Percentiles rank a stretch among this genome's conserved stretches.
These are phyloP conservation scores for Abrus pulchellus DNA, from an alignment of 306 rosid genomes.

Conservation along the genomic window DNA sequence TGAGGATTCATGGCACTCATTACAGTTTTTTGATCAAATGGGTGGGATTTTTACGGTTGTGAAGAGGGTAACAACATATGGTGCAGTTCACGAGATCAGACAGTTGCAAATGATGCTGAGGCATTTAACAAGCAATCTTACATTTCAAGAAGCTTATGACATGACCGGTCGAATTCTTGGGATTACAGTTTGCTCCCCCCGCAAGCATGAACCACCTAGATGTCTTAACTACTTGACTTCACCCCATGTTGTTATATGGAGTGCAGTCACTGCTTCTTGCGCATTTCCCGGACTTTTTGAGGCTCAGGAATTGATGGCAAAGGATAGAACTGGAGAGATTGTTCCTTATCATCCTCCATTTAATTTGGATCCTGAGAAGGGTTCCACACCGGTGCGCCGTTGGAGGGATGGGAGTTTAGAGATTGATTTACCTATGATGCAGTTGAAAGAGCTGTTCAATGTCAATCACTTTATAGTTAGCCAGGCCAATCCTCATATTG, in stretches of 20 bases:
- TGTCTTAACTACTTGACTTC: slow-evolving; percentile 98
- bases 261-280: slow-evolving; percentile 98
- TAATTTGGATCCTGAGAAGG: slow-evolving; percentile 89
- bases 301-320: slow-evolving; percentile 99
- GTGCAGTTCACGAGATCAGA: slow-evolving; percentile 94
- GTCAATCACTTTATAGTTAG: slow-evolving; percentile 97
- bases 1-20: slow-evolving; percentile 82
- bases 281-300: slow-evolving; percentile 98
- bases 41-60: slow-evolving; percentile 91
- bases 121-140: slow-evolving; percentile 88
- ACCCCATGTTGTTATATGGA: slow-evolving; percentile 99
- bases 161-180: slow-evolving; percentile 97
- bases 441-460: slow-evolving; percentile 92
- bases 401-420: slow-evolving; percentile 99
- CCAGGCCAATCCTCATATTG: slow-evolving; percentile 98
- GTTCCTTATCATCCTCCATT: slow-evolving; percentile 98
- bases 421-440: slow-evolving; percentile 97
- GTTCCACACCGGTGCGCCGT: slow-evolving; percentile 81
- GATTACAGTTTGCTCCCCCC: slow-evolving; percentile 94
- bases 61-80: slow-evolving; percentile 82
- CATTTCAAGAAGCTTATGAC: slow-evolving; percentile 97
- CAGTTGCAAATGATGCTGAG: slow-evolving; percentile 92
- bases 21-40: slow-evolving; percentile 91
- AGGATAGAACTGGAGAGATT: slow-evolving; percentile 92
- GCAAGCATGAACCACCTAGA: slow-evolving; percentile 99